Evolutionary conservation across 2,329 filamentous ascomycete genomes (phyloP), one percentile per base, ranked within the genome.

Genomic region (Pseudocercospora eumusae): DNA sequence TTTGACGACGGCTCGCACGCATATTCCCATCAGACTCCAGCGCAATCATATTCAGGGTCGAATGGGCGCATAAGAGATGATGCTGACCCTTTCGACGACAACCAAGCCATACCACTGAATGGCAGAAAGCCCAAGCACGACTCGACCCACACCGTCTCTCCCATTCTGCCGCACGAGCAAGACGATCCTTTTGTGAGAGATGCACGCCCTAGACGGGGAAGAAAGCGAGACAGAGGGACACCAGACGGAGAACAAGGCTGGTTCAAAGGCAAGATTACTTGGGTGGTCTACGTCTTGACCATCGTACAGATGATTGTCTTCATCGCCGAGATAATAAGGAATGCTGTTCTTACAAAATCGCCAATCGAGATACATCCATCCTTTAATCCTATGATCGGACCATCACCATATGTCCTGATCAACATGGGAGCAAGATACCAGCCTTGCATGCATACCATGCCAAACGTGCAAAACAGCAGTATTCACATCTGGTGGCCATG

Each of bases 351-450:
- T 28, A 97, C 93, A 0, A 90, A 90, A 58, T 88, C 89, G 0
- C 85, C 89, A 20, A 91, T 92, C 72, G 84, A 87, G 78, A 93
- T 87, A 57, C 85, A 93, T 60, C 95, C 95, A 1, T 84, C 83
- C 15, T 96, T 99, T 80, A 99, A 98, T 78, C 90, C 91, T 62
- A 96, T 99, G 92, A 96, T 99, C 72, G 95, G 95, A 0, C 95
- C 95, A 0, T 96, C 93, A 4, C 85, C 88, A 1, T 91, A 92
- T 69, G 86, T 98, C 23, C 86, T 96, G 70, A 96, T 98, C 80
- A 96, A 96, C 76, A 96, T 99, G 91, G 95, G 95, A 62, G 91
- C 93, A 44, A 88, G 95, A 64, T 99, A 91, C 74, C 86, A 90
- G 2, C 91, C 93, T 6, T 99, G 95, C 77, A 99, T 99, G 95